Percentiles rank a stretch among this genome's conserved stretches.
phyloP scores from a whole-genome alignment of 768 basidiomycete genomes.

The Calocybe indica region DNA sequence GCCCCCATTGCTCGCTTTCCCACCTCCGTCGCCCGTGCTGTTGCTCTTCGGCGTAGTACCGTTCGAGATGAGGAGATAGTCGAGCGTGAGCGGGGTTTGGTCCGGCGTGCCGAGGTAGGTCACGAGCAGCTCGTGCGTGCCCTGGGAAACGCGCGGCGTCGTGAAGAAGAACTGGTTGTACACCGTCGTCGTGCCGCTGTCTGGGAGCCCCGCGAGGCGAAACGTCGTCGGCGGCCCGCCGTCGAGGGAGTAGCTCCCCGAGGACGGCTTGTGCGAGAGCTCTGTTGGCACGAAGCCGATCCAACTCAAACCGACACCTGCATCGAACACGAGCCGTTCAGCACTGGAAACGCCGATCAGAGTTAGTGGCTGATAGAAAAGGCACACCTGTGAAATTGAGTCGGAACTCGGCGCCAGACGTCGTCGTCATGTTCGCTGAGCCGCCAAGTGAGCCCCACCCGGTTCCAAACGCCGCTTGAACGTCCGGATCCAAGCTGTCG shows the following conservation, averaged over 20 bases:
- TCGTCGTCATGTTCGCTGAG: slow-evolving; percentile 13
- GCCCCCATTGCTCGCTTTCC: too few relatives aligned
- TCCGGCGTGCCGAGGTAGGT: slow-evolving; percentile 10
- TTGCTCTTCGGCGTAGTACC: not conserved
- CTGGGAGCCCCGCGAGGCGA: slow-evolving; percentile 10
- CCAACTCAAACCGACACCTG: slow-evolving; percentile 21
- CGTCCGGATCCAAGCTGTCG: slow-evolving; percentile 13
- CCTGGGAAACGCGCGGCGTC: slow-evolving; percentile 9
- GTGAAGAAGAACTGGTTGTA: slow-evolving; percentile 16
- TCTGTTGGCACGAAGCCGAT: slow-evolving; percentile 14
- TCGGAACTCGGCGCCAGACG: not conserved
- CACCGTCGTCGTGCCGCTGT: slow-evolving; percentile 5
- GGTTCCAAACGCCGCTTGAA: slow-evolving; percentile 9
- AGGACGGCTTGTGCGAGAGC: slow-evolving; percentile 7
- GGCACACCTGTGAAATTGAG: not conserved
- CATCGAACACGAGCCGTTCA: not conserved
- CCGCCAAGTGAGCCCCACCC: slow-evolving; percentile 15
- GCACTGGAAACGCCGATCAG: not conserved
- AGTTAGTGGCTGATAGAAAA: not conserved
- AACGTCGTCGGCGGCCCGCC: slow-evolving; percentile 13
- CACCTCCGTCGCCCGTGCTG: not conserved
- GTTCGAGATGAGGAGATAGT: slow-evolving; percentile 5
- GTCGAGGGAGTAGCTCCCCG: slow-evolving; percentile 19
- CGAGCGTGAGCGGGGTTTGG: slow-evolving; percentile 14
- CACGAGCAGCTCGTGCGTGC: slow-evolving; percentile 14